Evolutionary conservation across 345 rosid species (phyloP), one percentile per base, ranked within the genome.

Genomic region (Litchi chinensis): DNA sequence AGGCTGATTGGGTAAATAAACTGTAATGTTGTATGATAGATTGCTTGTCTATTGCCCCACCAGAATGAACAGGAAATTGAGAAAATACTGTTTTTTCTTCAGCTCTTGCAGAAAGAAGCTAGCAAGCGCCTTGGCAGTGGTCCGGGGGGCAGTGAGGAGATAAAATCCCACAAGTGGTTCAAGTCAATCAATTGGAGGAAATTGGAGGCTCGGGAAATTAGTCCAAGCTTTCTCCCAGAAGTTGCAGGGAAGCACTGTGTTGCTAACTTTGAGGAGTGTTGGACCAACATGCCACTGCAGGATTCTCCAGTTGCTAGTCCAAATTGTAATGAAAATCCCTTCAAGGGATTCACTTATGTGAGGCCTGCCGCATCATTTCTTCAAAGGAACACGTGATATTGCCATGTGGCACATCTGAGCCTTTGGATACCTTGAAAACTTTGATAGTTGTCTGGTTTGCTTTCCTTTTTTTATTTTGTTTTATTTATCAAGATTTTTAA

Each of bases 281-380:
- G 90, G 89, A 86, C 90, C 40, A 84, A 82, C 60, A 86, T 88
- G 91, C 85, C 87, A 6, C 44, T 88, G 69, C 73, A 69, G 28
- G 89, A 83, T 75, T 86, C 91, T 44, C 91, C 91, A 32, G 90
- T 83, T 77, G 89, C 83, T 26, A 88, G 90, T 66, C 90, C 90
- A 54, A 87, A 85, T 60, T 78, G 67, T 7, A 78, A 76, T 21
- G 86, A 74, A 21, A 88, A 87, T 75, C 91, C 91, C 28, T 86
- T 87, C 64, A 78, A 73, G 52, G 80, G 85, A 65, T 88, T 82
- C 76, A 86, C 85, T 60, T 87, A 88, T 48, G 88, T 85, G 16
- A 78, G 87, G 82, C 82, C 91, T 65, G 80, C 80, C 0, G 81
- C 85, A 10, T 73, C 85, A 48, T 80, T 80, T 80, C 80, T 84